These are phyloP conservation scores for Chlorokybus atmophyticus DNA, from an alignment of 139 green algal genomes.

Conservation along the genomic window DNA sequence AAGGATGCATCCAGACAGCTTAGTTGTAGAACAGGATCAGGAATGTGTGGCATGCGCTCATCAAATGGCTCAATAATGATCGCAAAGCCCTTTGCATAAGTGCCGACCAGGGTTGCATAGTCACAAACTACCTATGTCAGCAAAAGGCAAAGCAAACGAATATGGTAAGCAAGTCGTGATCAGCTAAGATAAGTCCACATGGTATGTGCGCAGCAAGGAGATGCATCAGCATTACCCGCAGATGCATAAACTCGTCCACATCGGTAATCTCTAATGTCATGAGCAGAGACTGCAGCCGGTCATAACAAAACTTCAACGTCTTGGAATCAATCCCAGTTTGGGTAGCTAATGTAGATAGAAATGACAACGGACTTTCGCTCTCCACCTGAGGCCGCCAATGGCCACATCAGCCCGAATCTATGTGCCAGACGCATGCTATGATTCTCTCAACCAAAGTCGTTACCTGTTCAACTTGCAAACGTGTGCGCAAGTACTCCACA, in stretches of 20 bases:
- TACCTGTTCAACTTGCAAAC: constrained; percentile 35
- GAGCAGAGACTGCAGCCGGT: constrained; percentile 79
- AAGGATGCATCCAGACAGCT: constrained; percentile 88
- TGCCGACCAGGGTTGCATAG: constrained; percentile 92
- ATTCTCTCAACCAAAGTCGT: no score
- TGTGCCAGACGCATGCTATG: no score
- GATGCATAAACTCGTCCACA: constrained; percentile 77
- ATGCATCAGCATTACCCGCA: no score
- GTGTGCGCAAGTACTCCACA: constrained; percentile 60
- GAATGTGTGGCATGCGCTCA: constrained; percentile 74
- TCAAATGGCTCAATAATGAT: constrained; percentile 99
- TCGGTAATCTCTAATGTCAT: constrained; percentile 92
- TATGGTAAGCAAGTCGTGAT: no score
- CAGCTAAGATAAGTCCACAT: no score
- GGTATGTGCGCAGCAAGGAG: no score
- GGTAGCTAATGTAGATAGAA: constrained; percentile 57
- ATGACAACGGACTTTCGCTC: constrained; percentile 57
- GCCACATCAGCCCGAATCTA: no score
- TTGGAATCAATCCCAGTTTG: constrained; percentile 49
- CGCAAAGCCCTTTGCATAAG: constrained; percentile 83
- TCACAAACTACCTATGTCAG: constrained; percentile 87
- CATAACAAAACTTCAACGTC: constrained; percentile 89
- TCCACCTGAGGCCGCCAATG: constrained; percentile 44
- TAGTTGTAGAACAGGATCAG: constrained; percentile 88
- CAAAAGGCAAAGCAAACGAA: no score